Evolutionary conservation across 2,329 filamentous ascomycete species (phyloP), one percentile per base, ranked within the genome.

Genomic region (Pyricularia sp.): DNA sequence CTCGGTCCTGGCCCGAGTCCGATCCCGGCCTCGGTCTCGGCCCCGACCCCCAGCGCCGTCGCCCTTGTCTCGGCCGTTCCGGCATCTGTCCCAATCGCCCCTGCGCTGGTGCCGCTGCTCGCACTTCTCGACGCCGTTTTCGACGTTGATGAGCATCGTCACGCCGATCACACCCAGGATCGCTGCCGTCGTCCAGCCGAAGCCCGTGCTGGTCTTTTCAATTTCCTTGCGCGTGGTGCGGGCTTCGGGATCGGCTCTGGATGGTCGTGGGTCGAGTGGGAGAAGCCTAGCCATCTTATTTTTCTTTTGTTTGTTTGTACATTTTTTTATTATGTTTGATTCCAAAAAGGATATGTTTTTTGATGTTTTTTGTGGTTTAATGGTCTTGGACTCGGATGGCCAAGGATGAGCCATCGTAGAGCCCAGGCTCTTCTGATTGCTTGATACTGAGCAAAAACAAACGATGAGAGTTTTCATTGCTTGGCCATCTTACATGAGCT

Each of bases 181-280:
- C 36, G 82, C 69, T 69, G 77, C 79, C 33, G 79, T 77, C 4
- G 74, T 77, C 78, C 80, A 82, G 68, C 78, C 77, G 73, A 82
- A 83, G 36, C 78, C 78, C 5, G 71, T 68, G 70, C 75, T 72
- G 33, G 79, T 72, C 71, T 80, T 79, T 69, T 82, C 80, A 65
- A 81, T 70, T 36, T 78, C 70, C 69, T 83, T 81, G 70, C 78
- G 77, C 28, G 50, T 28, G 23, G 73, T 70, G 17, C 80, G 78
- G 66, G 77, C 74, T n/a, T 80, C 75, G 0, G 78, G 77, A 69
- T 82, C 76, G 1, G 79, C 79, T 23, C 74, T 75, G n/a, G 77
- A 78, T 4, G 81, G 79, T 3, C 79, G 72, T 0, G 75, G 73
- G 42, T 78, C 76, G 1, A 73, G 74, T 2, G 75, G 72, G 65